phyloP scores from a whole-genome alignment of 257 asterid genomes.

The Parsonsia alboflavescens region DNA sequence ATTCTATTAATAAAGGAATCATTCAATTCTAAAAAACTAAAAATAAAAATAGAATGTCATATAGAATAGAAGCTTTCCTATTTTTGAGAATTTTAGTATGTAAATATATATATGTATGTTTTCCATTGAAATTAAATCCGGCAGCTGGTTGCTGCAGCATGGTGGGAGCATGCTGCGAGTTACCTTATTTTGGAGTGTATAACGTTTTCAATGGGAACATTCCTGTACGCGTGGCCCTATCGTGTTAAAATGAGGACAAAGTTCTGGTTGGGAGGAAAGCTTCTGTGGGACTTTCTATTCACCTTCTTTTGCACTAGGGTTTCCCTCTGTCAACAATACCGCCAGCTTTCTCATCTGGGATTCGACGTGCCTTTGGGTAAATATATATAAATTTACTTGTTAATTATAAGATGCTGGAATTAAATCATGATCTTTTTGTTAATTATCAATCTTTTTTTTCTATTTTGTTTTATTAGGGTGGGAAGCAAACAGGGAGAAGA shows the following conservation, averaged over 20 bases:
- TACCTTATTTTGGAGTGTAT: neutral
- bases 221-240: constrained; percentile 15
- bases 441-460: neutral
- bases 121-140: too few relatives aligned
- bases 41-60: too few relatives aligned
- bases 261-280: constrained; percentile 14
- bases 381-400: too few relatives aligned
- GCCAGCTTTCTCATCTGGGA: constrained; percentile 22
- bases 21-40: too few relatives aligned
- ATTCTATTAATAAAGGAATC: too few relatives aligned
- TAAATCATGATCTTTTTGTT: too few relatives aligned
- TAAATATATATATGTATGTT: too few relatives aligned
- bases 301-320: constrained; percentile 14
- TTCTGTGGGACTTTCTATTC: constrained; percentile 16
- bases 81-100: too few relatives aligned
- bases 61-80: too few relatives aligned
- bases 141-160: constrained; percentile 8
- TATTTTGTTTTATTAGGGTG: neutral
- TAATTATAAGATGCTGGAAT: too few relatives aligned
- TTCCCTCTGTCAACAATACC: constrained; percentile 24
- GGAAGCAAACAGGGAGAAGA: constrained; percentile 12
- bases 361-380: constrained; percentile 20
- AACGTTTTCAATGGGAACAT: constrained; percentile 9
- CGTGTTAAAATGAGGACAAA: constrained; percentile 21
- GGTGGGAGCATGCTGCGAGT: constrained; percentile 24